Percentiles rank a stretch among this genome's conserved stretches.
Conservation (phyloP, 225 moss, liverwort and hornwort genomes). For the Polytrichum commune region DNA sequence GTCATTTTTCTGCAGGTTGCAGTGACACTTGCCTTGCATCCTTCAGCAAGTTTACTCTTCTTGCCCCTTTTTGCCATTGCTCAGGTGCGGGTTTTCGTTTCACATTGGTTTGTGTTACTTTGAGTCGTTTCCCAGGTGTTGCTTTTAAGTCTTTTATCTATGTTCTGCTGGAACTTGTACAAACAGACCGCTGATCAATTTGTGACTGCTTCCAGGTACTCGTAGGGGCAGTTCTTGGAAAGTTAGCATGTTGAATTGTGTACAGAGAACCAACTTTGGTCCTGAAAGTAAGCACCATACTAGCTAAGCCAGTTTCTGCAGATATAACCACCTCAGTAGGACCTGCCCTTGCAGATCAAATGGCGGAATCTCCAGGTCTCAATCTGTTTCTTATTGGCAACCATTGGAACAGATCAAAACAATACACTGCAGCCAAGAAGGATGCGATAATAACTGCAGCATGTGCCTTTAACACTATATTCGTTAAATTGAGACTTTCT, state of each 20-base stretch:
- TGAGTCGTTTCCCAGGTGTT: conserved; percentile 67
- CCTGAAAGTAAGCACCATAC: conserved; percentile 10
- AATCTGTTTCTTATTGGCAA: conserved; percentile 1
- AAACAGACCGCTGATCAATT: conserved; percentile 1
- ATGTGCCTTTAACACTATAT: conserved; percentile 91
- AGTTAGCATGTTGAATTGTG: conserved; percentile 48
- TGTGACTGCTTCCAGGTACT: conserved; percentile 42
- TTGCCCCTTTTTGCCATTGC: conserved; percentile 71
- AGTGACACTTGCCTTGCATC: conserved; percentile 64
- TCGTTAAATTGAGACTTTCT: too few relatives aligned
- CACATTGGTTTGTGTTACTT: conserved; percentile 7
- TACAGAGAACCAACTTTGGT: conserved; percentile 26
- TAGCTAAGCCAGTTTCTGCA: conserved; percentile 19
- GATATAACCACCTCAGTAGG: conserved; percentile 18
- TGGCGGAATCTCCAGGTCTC: conserved; percentile 10
- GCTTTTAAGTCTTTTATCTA: background rate
- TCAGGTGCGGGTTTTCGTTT: conserved; percentile 48
- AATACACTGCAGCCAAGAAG: conserved; percentile 32
- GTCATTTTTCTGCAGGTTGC: conserved; percentile 58
- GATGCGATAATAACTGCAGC: conserved; percentile 50
- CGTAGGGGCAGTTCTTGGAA: conserved; percentile 68
- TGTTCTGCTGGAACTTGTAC: background rate
- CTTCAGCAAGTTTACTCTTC: conserved; percentile 53
- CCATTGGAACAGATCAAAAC: conserved; percentile 16
- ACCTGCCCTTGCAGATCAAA: conserved; percentile 11